phyloP scores from a whole-genome alignment of 2,329 filamentous ascomycete species.

The Zymoseptoria tritici region DNA sequence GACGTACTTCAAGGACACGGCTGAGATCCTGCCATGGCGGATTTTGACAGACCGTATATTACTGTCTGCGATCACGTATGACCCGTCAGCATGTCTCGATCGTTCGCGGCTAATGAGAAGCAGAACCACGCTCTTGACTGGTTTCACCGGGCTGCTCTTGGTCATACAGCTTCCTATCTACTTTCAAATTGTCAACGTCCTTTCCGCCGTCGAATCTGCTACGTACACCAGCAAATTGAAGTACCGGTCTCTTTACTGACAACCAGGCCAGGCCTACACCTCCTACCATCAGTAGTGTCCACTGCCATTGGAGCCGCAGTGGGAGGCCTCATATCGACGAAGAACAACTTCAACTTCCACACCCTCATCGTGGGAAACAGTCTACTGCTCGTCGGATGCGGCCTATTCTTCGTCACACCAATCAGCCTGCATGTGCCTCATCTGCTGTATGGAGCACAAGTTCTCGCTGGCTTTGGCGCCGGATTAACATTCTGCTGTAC shows the following conservation, averaged over 20 bases:
- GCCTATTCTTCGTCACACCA: not conserved
- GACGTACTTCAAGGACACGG: not conserved
- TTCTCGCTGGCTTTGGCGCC: not conserved
- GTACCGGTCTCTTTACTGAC: too few species aligned
- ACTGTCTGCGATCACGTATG: constrained; percentile 3
- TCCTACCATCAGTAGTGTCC: not conserved
- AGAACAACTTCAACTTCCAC: constrained; percentile 47
- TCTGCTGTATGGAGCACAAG: not conserved
- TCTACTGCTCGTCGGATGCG: not conserved
- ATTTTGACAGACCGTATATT: constrained; percentile 2
- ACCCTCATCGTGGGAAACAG: not conserved
- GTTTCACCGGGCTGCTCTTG: not conserved
- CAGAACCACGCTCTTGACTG: not conserved
- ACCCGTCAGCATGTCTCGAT: not conserved
- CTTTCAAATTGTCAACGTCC: not conserved
- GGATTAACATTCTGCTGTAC: not conserved
- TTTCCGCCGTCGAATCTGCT: not conserved
- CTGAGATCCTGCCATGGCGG: constrained; percentile 22
- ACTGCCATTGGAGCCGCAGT: constrained; percentile 52
- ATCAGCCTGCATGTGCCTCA: not conserved
- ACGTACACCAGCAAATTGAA: not conserved
- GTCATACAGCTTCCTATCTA: not conserved
- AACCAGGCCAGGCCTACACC: not conserved
- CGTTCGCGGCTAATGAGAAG: not conserved
- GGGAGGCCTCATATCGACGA: constrained; percentile 48